Conservation (phyloP, 805 yeast species). For the Kodamaea restingae region DNA sequence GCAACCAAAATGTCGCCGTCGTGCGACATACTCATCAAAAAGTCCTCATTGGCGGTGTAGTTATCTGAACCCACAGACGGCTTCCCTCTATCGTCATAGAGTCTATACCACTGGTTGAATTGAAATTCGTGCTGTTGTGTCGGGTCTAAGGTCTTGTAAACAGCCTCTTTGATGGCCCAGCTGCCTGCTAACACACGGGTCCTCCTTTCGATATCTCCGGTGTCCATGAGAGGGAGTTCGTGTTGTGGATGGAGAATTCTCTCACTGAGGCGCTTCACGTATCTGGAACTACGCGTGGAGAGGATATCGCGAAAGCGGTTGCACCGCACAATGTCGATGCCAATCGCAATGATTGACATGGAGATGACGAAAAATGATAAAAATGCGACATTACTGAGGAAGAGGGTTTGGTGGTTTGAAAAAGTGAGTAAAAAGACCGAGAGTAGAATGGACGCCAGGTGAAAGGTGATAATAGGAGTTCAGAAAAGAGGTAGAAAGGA, state of each 20-base stretch:
- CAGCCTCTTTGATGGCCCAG: slow-evolving; percentile 77
- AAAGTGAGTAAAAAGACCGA: too few species aligned
- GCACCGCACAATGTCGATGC: slow-evolving; percentile 52
- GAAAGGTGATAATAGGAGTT: too few species aligned
- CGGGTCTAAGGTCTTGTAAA: slow-evolving; percentile 54
- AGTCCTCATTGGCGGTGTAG: slow-evolving; percentile 26
- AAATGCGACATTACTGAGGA: not conserved
- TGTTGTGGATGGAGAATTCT: slow-evolving; percentile 53
- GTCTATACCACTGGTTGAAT: slow-evolving; percentile 60
- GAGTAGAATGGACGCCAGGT: too few species aligned
- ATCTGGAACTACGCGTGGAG: slow-evolving; percentile 24
- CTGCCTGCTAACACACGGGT: slow-evolving; percentile 44
- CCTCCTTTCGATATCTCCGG: slow-evolving; percentile 23
- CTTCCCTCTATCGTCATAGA: slow-evolving; percentile 35
- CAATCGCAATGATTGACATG: slow-evolving; percentile 27
- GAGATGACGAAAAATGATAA: not conserved
- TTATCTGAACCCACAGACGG: slow-evolving; percentile 38
- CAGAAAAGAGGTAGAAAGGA: not conserved
- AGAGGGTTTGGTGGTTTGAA: not conserved
- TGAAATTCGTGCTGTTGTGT: slow-evolving; percentile 48
- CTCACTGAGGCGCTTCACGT: slow-evolving; percentile 35
- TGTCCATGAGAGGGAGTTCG: slow-evolving; percentile 17
- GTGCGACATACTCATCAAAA: slow-evolving; percentile 57
- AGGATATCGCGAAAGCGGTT: slow-evolving; percentile 46
- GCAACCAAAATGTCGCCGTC: slow-evolving; percentile 60